phyloP scores from a whole-genome alignment of 805 yeast genomes.

The Metschnikowia amazonensis region DNA sequence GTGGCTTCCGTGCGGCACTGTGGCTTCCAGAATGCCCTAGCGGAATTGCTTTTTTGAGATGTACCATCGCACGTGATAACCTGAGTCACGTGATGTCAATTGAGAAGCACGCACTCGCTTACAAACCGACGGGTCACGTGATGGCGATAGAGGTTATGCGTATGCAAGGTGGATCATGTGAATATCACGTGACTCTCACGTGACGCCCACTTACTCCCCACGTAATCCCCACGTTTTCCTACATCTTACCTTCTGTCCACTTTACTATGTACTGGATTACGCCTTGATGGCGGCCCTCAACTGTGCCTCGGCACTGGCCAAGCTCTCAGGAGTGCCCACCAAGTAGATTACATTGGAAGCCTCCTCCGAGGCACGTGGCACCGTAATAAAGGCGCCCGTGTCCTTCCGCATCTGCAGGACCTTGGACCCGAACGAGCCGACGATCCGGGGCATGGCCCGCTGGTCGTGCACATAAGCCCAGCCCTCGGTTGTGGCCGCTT shows the following conservation, averaged over 20 bases:
- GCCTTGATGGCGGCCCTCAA: constrained; percentile 5
- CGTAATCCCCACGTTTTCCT: too few species aligned
- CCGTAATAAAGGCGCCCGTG: constrained; percentile 54
- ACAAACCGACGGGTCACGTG: too few species aligned
- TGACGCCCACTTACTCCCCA: too few species aligned
- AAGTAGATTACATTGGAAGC: constrained; percentile 52
- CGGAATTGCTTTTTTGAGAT: background rate
- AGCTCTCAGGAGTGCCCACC: constrained; percentile 56
- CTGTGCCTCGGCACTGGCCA: constrained; percentile 30
- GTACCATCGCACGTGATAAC: background rate
- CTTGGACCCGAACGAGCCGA: constrained; percentile 75
- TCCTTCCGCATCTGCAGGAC: constrained; percentile 57
- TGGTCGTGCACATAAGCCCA: constrained; percentile 59
- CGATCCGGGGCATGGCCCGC: constrained; percentile 54
- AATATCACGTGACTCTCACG: too few species aligned
- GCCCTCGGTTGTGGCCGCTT: constrained; percentile 47
- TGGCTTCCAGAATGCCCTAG: background rate
- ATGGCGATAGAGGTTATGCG: too few species aligned
- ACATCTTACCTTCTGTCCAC: too few species aligned
- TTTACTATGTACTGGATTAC: background rate
- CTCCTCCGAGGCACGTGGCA: constrained; percentile 58
- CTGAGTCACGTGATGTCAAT: too few species aligned
- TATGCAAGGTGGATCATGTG: too few species aligned
- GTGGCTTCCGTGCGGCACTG: background rate
- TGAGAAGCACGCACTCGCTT: too few species aligned